Conservation (phyloP, 2,329 filamentous ascomycete species). For the Hawksworthiomyces lignivorus region DNA sequence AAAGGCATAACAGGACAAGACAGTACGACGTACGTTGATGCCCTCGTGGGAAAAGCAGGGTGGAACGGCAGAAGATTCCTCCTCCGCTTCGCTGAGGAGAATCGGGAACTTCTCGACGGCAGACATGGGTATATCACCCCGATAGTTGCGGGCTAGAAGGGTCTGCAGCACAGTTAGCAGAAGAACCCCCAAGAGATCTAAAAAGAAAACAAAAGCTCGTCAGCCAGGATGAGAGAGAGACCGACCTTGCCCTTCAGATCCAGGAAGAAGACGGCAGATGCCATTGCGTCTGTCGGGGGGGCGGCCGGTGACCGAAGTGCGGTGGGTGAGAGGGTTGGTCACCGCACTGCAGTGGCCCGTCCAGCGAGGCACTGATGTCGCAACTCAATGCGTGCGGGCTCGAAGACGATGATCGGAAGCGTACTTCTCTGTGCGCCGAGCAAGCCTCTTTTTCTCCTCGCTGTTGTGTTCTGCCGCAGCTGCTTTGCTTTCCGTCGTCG, state of each 20-base stretch:
- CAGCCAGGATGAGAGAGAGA: background rate
- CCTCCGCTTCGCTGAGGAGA: conserved; percentile 94
- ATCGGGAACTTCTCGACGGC: conserved; percentile 97
- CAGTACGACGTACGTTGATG: conserved; percentile 65
- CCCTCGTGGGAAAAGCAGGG: conserved; percentile 98
- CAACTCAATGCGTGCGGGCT: no score
- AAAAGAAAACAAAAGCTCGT: no score
- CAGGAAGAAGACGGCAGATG: conserved; percentile 95
- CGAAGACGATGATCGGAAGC: no score
- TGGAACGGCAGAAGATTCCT: conserved; percentile 94
- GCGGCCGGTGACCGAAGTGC: no score
- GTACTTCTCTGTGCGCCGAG: no score
- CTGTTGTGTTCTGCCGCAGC: no score
- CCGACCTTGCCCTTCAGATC: conserved; percentile 97
- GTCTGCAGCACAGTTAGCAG: conserved; percentile 48
- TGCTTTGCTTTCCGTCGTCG: conserved; percentile 1
- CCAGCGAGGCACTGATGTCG: background rate
- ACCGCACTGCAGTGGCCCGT: no score
- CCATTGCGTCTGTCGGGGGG: no score
- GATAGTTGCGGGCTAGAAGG: conserved; percentile 95
- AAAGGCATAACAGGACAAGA: no score
- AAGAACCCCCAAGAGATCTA: background rate
- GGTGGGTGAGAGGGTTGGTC: no score
- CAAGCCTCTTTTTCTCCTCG: no score
- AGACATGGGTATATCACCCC: conserved; percentile 98